Evolutionary conservation across 805 yeast species (phyloP), one percentile per base, ranked within the genome.

Genomic region (Metschnikowia amazonensis): DNA sequence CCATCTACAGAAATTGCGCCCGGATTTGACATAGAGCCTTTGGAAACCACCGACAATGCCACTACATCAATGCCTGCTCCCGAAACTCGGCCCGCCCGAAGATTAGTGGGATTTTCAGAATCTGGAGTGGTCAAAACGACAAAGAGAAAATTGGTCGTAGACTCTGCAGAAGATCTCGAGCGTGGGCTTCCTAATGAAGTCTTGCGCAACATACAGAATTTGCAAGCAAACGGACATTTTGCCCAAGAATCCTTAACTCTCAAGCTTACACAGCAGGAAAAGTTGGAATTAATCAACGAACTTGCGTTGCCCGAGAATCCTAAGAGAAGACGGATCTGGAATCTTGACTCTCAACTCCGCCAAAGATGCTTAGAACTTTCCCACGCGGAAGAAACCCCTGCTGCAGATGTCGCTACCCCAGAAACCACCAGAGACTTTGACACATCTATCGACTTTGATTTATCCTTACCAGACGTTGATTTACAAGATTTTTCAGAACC

Each of bases 41-140:
- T 76, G 36, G 79, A 76, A 41, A 57, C 64, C 7, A 14, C 20
- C 8, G 2, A 45, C 58, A 11, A 57, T 66, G 4, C 65, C 65
- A 16, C 59, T 56, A 11, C 42, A 29, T 28, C 28, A 24, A 13
- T 36, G 7, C 21, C 25, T n/a, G 20, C 17, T 7, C 27, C 42
- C 6, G 44, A 23, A 11, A 43, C 60, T 28, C 59, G 56, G 36
- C 63, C 62, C 25, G 56, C 64, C 28, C 49, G 61, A 5, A 58
- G 62, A 43, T 55, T 65, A 17, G 65, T 60, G n/a, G 63, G 69
- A 46, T 62, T 66, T 45, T 58, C 65, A 3, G 73, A 67, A 25
- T 63, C 58, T 24, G 82, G 81, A 29, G 73, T 56, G 16, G 45
- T 79, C 3, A 70, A 75, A 51, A 77, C 82, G 1, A 60, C 65